Evolutionary conservation across 345 rosid species (phyloP).

Genomic region (Kandelia obovata): DNA sequence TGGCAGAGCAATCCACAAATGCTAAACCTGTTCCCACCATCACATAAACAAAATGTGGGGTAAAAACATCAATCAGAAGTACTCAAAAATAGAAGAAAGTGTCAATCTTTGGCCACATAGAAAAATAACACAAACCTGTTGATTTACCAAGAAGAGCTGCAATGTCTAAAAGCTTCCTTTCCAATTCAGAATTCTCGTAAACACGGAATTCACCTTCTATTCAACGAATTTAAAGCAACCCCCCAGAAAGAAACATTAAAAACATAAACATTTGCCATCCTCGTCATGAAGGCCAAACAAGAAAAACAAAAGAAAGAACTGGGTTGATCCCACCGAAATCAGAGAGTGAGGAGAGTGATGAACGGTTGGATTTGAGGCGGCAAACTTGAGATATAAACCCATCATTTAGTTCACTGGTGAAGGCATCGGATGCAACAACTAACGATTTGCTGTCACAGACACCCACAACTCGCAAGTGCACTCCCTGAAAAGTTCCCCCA

Average conservation of each 20-base stretch:
- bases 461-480: conserved; percentile 70
- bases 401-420: conserved; percentile 52
- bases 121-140: conserved; percentile 48
- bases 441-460: conserved; percentile 73
- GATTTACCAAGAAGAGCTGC: conserved; percentile 59
- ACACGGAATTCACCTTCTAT: conserved; percentile 39
- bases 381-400: conserved; percentile 51
- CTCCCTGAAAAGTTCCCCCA: conserved; percentile 42
- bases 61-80: too few species aligned
- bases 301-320: background rate
- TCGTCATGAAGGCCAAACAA: background rate
- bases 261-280: background rate
- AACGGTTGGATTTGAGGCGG: conserved; percentile 50
- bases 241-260: background rate
- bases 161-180: conserved; percentile 36
- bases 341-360: conserved; percentile 40
- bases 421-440: conserved; percentile 45
- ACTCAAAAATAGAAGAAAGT: too few species aligned
- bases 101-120: background rate
- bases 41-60: conserved; percentile 14
- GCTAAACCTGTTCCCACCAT: conserved; percentile 53
- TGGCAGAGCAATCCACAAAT: conserved; percentile 85
- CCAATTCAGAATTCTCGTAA: conserved; percentile 37
- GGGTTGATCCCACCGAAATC: conserved; percentile 37
- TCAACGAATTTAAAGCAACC: background rate